Percentiles rank a stretch among this genome's conserved stretches.
phyloP scores from a whole-genome alignment of 2,329 filamentous ascomycete species.

The Fusarium subglutinans region DNA sequence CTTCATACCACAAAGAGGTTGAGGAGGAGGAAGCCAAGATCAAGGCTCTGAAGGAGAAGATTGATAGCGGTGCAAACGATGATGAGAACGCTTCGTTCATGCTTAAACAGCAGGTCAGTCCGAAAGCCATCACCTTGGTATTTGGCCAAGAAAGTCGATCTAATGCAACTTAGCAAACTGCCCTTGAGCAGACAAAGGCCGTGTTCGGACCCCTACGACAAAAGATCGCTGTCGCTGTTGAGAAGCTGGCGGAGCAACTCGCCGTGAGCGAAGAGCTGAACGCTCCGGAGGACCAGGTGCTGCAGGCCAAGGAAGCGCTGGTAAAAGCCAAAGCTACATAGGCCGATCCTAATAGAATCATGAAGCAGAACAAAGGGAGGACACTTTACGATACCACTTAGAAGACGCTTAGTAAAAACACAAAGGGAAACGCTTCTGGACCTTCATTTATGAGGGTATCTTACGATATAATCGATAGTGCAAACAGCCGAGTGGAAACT shows the following conservation, averaged over 20 bases:
- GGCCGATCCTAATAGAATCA: slow-evolving; percentile 10
- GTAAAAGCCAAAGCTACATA: slow-evolving; percentile 55
- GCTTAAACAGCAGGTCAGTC: slow-evolving; percentile 84
- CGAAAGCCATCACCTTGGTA: neutral
- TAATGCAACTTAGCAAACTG: slow-evolving; percentile 68
- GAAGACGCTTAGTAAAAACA: neutral
- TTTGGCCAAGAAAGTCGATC: neutral
- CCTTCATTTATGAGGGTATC: slow-evolving; percentile 41
- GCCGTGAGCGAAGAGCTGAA: slow-evolving; percentile 66
- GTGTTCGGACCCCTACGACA: slow-evolving; percentile 78
- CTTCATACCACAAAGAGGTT: slow-evolving; percentile 88
- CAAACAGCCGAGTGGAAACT: neutral
- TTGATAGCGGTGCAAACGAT: slow-evolving; percentile 58
- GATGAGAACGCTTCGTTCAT: slow-evolving; percentile 81
- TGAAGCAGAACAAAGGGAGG: neutral
- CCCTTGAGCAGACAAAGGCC: slow-evolving; percentile 86
- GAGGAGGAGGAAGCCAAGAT: slow-evolving; percentile 77
- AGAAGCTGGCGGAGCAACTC: slow-evolving; percentile 79
- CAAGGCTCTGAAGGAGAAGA: slow-evolving; percentile 71
- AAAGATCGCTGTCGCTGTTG: slow-evolving; percentile 76
- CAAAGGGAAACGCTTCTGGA: slow-evolving; percentile 8
- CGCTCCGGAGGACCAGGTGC: slow-evolving; percentile 59
- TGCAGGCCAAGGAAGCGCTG: slow-evolving; percentile 64
- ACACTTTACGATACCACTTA: slow-evolving; percentile 33
- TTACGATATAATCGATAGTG: slow-evolving; percentile 19